These are phyloP conservation scores for Rhodamnia argentea DNA, from an alignment of 345 rosid genomes.

Conservation along the genomic window DNA sequence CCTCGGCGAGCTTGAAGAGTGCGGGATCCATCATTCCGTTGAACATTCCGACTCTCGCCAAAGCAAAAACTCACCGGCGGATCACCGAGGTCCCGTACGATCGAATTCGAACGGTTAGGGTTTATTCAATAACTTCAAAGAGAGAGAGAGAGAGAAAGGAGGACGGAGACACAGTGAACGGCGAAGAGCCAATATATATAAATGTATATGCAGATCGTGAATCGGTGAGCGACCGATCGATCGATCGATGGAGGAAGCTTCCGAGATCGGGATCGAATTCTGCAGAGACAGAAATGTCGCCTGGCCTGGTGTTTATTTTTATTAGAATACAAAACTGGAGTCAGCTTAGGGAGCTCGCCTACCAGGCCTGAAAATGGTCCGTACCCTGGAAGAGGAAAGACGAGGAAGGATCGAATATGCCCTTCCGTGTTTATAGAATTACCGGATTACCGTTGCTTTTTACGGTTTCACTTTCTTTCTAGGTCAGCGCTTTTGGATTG, in stretches of 20 bases:
- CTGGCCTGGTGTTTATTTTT: background rate
- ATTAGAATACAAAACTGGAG: background rate
- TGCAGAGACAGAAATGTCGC: too few species aligned
- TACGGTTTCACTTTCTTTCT: background rate
- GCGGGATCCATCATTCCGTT: conserved; percentile 97
- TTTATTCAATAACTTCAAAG: background rate
- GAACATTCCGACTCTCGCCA: conserved; percentile 24
- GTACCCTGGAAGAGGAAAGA: background rate
- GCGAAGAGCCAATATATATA: background rate
- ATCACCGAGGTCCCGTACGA: background rate
- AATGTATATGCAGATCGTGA: background rate
- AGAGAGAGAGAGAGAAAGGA: background rate
- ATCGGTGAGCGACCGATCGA: background rate
- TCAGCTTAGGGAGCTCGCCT: background rate
- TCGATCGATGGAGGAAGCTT: background rate
- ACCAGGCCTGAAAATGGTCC: background rate
- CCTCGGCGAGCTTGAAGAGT: conserved; percentile 77
- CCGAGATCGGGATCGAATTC: background rate
- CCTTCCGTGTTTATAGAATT: background rate
- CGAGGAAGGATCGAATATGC: background rate
- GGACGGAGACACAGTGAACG: background rate
- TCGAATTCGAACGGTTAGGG: background rate
- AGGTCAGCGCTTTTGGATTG: too few species aligned
- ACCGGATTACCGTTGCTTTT: background rate
- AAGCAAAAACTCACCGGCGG: background rate